Conservation (phyloP, 1,284 basidiomycete species). For the Sanghuangporus sanghuang region DNA sequence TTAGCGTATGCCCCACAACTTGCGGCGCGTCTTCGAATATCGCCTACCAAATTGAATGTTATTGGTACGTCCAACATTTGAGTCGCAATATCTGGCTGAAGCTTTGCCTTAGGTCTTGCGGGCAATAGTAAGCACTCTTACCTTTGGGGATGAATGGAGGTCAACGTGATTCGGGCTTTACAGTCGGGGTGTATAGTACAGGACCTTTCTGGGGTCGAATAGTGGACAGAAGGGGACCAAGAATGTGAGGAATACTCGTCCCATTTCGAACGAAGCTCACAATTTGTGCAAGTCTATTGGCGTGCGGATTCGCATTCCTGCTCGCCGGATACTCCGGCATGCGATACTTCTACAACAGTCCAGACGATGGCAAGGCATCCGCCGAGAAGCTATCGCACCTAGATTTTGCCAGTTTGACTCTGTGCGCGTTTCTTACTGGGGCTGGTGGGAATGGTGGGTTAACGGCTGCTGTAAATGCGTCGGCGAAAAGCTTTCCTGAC, state of each 20-base stretch:
- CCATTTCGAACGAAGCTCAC: background rate
- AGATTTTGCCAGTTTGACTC: constrained; percentile 36
- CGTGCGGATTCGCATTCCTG: constrained; percentile 44
- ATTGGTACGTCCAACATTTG: constrained; percentile 38
- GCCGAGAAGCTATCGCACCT: constrained; percentile 10
- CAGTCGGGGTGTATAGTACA: constrained; percentile 55
- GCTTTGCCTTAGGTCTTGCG: constrained; percentile 32
- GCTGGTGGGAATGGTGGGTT: constrained; percentile 58
- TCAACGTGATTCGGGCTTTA: background rate
- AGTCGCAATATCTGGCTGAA: background rate
- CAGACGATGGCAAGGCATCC: background rate
- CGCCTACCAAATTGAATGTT: constrained; percentile 72
- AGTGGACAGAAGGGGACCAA: constrained; percentile 60
- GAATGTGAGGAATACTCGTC: constrained; percentile 39
- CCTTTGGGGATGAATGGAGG: background rate
- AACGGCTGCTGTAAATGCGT: constrained; percentile 51
- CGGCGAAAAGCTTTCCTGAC: constrained; percentile 62
- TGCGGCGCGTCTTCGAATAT: constrained; percentile 59
- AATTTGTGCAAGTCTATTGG: constrained; percentile 22
- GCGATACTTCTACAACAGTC: constrained; percentile 50
- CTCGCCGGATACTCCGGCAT: constrained; percentile 66
- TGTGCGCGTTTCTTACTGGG: constrained; percentile 55
- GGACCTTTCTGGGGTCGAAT: constrained; percentile 69
- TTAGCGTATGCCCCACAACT: constrained; percentile 80
- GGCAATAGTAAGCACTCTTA: constrained; percentile 48